Evolutionary conservation across 345 rosid genomes (phyloP), one percentile per base, ranked within the genome.

Genomic region (Pistacia atlantica): DNA sequence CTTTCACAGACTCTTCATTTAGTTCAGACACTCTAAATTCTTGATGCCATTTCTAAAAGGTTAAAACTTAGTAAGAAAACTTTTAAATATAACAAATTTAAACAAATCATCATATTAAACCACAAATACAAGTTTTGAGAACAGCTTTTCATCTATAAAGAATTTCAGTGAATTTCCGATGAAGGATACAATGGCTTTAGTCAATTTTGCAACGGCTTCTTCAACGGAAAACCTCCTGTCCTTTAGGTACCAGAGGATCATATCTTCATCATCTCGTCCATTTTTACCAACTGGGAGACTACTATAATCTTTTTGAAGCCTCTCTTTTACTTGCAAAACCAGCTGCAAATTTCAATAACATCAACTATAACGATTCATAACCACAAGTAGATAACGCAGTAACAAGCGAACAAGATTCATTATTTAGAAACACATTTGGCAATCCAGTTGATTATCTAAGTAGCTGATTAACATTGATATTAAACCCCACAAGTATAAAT

Each of bases 221-320:
- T 93, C 92, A 0, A 88, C 87, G 0, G 90, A 90, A 81, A 89
- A 93, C 60, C 79, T 90, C 69, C 93, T 82, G 80, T 96, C 98
- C 85, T 84, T 89, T 20, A 93, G 72, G 77, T 89, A 96, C 99
- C 99, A 90, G 4, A 90, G 87, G 57, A 93, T 93, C 97, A 93
- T 89, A 33, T 90, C 95, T 74, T 93, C 98, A 84, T 95, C 99
- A 73, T 93, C 94, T 87, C 98, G 87, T 71, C 97, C 99, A 81
- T 92, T 79, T 83, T 84, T 91, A 12, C 98, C 99, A 18, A 89
- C 71, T 0, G 95, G 91, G 20, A 96, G 97, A 83, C 83, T 77
- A 57, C n/a, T 22, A 67, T 88, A 74, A 46, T 91, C 90, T 73
- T 80, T 92, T 38, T 81, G 89, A 79, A 93, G 97, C 82, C 80